Percentiles rank a stretch among this genome's conserved stretches.
Conservation (phyloP, 1,284 basidiomycete genomes). For the Anthracocystis walkeri region DNA sequence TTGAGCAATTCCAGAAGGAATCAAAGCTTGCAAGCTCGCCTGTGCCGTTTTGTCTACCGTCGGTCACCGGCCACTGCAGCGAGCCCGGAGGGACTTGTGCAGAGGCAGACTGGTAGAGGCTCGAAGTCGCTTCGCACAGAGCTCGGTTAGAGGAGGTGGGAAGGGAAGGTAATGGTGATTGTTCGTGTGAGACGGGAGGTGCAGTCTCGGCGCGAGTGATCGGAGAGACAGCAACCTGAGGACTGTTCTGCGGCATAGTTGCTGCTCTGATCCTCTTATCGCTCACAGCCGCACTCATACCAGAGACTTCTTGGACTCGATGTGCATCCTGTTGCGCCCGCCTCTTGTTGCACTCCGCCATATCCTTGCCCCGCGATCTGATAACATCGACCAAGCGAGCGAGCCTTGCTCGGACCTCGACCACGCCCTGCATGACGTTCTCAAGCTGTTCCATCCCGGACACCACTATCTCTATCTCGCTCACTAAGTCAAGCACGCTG, state of each 20-base stretch:
- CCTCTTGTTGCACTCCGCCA: not conserved
- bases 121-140: not conserved
- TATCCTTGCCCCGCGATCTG: not conserved
- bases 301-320: too few relatives aligned
- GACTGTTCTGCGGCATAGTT: constrained; percentile 8
- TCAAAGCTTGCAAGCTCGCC: not conserved
- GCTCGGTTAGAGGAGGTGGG: not conserved
- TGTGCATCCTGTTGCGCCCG: not conserved
- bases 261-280: constrained; percentile 21
- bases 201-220: constrained; percentile 16
- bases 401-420: not conserved
- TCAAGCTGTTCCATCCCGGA: constrained; percentile 8
- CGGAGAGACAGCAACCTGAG: not conserved
- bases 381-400: not conserved
- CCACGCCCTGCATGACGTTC: not conserved
- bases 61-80: not conserved
- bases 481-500: not conserved
- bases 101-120: not conserved
- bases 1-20: not conserved
- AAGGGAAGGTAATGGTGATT: not conserved
- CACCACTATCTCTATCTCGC: constrained; percentile 5
- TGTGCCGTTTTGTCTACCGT: not conserved
- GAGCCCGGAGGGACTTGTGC: not conserved
- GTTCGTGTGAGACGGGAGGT: constrained; percentile 3
- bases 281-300: not conserved